These are phyloP conservation scores for Pichia sp. DNA, from an alignment of 1,139 yeast genomes.

Conservation along the genomic window DNA sequence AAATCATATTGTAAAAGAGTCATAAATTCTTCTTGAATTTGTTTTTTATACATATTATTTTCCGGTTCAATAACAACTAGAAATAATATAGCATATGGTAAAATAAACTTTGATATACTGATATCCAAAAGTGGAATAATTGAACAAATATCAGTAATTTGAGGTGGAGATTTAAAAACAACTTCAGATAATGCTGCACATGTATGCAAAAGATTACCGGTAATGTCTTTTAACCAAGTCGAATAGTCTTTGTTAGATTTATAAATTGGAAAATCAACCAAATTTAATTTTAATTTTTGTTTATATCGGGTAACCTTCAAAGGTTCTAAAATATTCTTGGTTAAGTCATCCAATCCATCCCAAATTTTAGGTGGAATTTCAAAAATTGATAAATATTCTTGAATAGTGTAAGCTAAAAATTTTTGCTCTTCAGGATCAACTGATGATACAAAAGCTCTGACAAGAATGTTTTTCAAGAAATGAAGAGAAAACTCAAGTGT, in stretches of 20 bases:
- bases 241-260: constrained; percentile 38
- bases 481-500: constrained; percentile 56
- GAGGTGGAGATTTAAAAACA: constrained; percentile 2
- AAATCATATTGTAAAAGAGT: constrained; percentile 48
- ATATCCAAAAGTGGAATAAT: constrained; percentile 37
- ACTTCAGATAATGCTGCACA: constrained; percentile 6
- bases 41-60: constrained; percentile 37
- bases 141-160: constrained; percentile 7
- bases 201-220: constrained; percentile 36
- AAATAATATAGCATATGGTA: constrained; percentile 61
- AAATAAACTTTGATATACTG: constrained; percentile 59
- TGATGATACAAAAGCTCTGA: constrained; percentile 84
- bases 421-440: constrained; percentile 82
- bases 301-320: constrained; percentile 69
- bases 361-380: constrained; percentile 46
- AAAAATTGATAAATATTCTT: constrained; percentile 68
- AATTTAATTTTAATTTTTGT: constrained; percentile 23
- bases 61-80: constrained; percentile 59
- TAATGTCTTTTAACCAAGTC: constrained; percentile 65
- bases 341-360: constrained; percentile 58
- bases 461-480: constrained; percentile 62
- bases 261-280: constrained; percentile 44
- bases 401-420: constrained; percentile 84
- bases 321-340: constrained; percentile 74
- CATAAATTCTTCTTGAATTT: constrained; percentile 52